These are phyloP conservation scores for Purshia tridentata DNA, from an alignment of 306 rosid genomes.

Conservation along the genomic window DNA sequence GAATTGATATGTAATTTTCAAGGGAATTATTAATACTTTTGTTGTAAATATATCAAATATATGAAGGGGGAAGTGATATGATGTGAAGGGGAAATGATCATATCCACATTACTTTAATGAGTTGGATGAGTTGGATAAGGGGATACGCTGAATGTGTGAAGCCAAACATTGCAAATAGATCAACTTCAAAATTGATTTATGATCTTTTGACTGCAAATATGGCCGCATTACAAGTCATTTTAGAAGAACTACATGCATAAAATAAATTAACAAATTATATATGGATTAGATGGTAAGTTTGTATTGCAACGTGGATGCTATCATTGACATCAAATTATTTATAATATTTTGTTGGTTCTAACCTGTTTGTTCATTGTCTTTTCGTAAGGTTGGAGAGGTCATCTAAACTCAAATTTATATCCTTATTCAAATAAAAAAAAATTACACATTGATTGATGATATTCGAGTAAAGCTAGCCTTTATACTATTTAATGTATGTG, in stretches of 20 bases:
- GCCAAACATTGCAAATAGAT: slow-evolving; percentile 1
- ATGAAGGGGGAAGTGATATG: not conserved
- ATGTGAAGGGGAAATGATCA: not conserved
- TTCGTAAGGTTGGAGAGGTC: no score
- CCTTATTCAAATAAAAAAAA: no score
- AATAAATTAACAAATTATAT: not conserved
- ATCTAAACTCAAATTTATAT: no score
- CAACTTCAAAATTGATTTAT: no score
- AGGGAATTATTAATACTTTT: no score
- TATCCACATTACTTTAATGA: not conserved
- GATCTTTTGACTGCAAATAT: no score
- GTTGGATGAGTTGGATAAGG: not conserved
- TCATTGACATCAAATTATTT: not conserved
- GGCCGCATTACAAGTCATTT: not conserved
- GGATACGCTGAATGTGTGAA: not conserved
- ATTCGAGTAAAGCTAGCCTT: no score
- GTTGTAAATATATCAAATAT: not conserved
- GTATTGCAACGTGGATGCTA: slow-evolving; percentile 15
- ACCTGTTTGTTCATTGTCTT: not conserved
- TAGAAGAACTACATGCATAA: not conserved
- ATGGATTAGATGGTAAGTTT: not conserved
- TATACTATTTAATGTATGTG: no score
- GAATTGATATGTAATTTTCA: no score
- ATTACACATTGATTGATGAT: no score
- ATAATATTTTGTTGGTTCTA: not conserved